Percentiles rank a stretch among this genome's conserved stretches.
Evolutionary conservation across 2,329 filamentous ascomycete species (phyloP).

Genomic region (Leptographium lundbergii): DNA sequence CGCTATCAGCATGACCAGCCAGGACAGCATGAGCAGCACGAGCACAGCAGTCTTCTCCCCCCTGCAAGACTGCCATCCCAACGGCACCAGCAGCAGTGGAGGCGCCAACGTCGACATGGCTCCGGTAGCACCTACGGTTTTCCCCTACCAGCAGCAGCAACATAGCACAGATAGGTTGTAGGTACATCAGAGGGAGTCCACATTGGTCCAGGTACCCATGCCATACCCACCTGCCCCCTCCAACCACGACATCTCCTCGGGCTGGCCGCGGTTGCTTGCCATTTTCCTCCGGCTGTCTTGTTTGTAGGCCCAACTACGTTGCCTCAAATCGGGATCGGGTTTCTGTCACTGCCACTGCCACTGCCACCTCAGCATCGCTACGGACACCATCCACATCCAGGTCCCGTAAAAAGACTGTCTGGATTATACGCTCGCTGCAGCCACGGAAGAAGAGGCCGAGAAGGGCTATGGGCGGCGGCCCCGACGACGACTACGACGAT

Average conservation of each 20-base stretch:
- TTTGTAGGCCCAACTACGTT: not conserved
- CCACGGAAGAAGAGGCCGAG: constrained; percentile 5
- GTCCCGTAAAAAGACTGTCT: constrained; percentile 8
- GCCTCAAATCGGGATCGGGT: not conserved
- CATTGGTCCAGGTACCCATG: not conserved
- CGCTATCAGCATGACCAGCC: constrained; percentile 6
- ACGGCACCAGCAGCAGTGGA: not conserved
- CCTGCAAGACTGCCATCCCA: not conserved
- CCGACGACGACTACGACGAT: not conserved
- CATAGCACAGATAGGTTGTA: not conserved
- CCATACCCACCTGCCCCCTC: too few relatives aligned
- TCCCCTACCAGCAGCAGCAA: not conserved
- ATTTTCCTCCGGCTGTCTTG: not conserved
- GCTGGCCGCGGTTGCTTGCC: not conserved
- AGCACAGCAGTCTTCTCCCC: constrained; percentile 3
- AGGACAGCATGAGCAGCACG: constrained; percentile 1
- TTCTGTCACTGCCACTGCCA: not conserved
- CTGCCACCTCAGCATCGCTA: not conserved
- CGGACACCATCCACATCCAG: not conserved
- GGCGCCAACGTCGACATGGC: not conserved
- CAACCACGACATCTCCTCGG: not conserved
- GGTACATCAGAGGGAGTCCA: not conserved
- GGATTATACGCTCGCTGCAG: constrained; percentile 10
- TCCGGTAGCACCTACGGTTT: not conserved
- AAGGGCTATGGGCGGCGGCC: not conserved